Evolutionary conservation across 345 rosid genomes (phyloP).

Genomic region (Eucalyptus paniculata): DNA sequence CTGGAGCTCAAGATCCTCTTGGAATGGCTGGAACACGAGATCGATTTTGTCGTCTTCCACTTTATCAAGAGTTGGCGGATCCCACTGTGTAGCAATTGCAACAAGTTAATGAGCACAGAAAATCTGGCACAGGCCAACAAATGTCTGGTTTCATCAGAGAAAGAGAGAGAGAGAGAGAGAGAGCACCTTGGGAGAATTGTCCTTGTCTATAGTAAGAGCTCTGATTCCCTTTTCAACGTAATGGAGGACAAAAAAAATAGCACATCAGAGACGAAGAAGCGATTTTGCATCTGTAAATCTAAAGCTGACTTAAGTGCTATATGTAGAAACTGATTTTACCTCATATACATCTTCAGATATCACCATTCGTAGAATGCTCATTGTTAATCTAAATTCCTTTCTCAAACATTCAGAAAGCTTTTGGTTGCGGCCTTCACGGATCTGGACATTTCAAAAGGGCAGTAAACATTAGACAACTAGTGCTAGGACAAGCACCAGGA

Average conservation of each 20-base stretch:
- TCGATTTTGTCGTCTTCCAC: conserved; percentile 48
- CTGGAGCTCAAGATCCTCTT: conserved; percentile 53
- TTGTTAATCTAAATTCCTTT: conserved; percentile 77
- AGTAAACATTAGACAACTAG: not conserved
- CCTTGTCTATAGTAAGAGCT: conserved; percentile 85
- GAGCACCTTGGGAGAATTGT: conserved; percentile 81
- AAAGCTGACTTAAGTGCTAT: not conserved
- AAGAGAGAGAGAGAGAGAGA: not conserved
- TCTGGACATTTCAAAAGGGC: conserved; percentile 15
- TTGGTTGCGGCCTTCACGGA: conserved; percentile 80
- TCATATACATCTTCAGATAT: conserved; percentile 79
- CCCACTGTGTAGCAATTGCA: conserved; percentile 44
- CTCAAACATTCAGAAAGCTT: conserved; percentile 56
- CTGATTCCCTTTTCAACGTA: conserved; percentile 58
- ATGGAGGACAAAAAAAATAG: not conserved
- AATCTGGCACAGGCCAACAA: not conserved
- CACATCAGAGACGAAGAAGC: not conserved
- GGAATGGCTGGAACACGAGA: conserved; percentile 46
- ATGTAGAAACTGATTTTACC: conserved; percentile 18
- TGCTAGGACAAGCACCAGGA: not conserved
- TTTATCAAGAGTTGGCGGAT: conserved; percentile 41
- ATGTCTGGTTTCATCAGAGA: not conserved
- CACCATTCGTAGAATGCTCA: conserved; percentile 43
- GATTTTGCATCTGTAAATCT: not conserved
- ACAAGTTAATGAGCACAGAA: not conserved